Base-by-base conservation (phyloP, 768 basidiomycete species). In the Rhodotorula diobovata region DNA sequence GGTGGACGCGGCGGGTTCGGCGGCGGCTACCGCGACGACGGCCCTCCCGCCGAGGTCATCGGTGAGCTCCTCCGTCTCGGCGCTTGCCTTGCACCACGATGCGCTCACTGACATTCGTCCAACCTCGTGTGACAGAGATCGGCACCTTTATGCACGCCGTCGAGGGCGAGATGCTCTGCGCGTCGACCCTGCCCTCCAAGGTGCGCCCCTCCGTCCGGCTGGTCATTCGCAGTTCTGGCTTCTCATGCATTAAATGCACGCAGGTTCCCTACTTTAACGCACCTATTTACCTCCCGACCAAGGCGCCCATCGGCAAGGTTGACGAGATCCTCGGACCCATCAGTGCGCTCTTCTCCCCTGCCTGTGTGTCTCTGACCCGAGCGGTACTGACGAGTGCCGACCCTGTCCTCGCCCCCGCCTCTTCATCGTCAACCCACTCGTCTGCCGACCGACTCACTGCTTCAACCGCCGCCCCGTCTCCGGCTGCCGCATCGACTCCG, bases 321-420 rank as follows among this genome's bases (percentile, higher is more conserved):
- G 96, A 99, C 81, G 96, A 99, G 81, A 98, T 99, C 76, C 86
- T 99, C n/a, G 96, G 96, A 5, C 95, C 96, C 25, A 94, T 99
- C 80, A 99, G 96, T 80, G 46, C 48, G 74, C 68, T 7, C 10
- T n/a, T 4, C 14, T 30, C 37, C 20, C 25, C 56, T 20, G 25
- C 2, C 54, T 48, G n/a, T 12, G 14, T 18, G 46, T 15, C 18
- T 15, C 11, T 43, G 4, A 4, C 4, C 15, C 53, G 32, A 12
- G 12, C 20, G 6, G 23, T 50, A 55, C 59, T 61, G 60, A 67
- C 60, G 2, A 43, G n/a, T n/a, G n/a, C n/a, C n/a, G n/a, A n/a
- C n/a, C n/a, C n/a, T n/a, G 14, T 43, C 41, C 41, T 43, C 41
- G 41, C 41, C 41, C 41, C 18, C 41, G 2, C 41, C 41, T 43